Conservation (phyloP, 306 rosid species). For the Sophora flavescens region DNA sequence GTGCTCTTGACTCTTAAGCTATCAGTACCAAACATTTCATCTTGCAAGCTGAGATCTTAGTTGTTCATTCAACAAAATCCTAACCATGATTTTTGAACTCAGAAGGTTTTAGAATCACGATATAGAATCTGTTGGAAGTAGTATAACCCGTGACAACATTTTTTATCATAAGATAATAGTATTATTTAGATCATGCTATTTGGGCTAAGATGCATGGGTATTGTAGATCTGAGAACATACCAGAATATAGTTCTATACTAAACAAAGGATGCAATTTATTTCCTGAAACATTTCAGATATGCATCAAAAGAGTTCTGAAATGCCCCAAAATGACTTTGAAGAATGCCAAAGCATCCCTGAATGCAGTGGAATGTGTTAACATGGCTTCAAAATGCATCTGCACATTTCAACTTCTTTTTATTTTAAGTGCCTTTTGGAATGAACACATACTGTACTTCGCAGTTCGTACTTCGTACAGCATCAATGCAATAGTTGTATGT, state of each 20-base stretch:
- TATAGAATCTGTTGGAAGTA: not conserved
- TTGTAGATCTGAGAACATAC: not conserved
- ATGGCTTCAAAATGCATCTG: not conserved
- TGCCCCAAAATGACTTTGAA: not conserved
- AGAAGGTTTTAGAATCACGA: constrained; percentile 5
- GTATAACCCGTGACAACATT: not conserved
- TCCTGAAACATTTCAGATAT: not conserved
- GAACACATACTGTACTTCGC: not conserved
- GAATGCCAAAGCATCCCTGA: constrained; percentile 18
- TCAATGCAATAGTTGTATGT: not conserved
- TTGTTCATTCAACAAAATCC: constrained; percentile 1
- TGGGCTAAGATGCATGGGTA: constrained; percentile 1
- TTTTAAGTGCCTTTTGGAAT: not conserved
- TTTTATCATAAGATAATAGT: not conserved
- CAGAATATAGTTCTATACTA: not conserved
- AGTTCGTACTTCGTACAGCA: not conserved
- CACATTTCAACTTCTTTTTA: not conserved
- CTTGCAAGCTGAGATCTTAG: constrained; percentile 20
- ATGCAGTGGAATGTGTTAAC: not conserved
- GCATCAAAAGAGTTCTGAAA: not conserved
- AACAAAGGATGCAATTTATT: not conserved
- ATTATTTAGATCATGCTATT: not conserved
- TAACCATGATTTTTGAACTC: not conserved
- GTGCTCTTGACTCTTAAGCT: constrained; percentile 15
- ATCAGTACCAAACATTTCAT: constrained; percentile 6